Conservation (phyloP, 2,329 filamentous ascomycete genomes). For the Beauveria scarabaeidicola region DNA sequence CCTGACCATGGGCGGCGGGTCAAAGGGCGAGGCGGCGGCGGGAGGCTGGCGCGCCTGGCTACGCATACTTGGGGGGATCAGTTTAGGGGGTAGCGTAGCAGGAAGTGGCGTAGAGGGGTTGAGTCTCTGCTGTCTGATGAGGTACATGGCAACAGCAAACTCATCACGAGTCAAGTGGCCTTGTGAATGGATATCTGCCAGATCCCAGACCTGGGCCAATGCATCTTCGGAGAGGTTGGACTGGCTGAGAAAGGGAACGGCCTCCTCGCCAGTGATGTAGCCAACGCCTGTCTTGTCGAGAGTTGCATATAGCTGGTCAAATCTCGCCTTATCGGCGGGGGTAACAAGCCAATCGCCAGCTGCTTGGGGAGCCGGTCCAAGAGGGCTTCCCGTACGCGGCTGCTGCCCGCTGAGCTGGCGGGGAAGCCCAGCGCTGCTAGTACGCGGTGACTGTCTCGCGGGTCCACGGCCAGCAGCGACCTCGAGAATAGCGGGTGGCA, state of each 20-base stretch:
- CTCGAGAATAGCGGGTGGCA: conserved; percentile 83
- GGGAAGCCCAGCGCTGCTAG: conserved; percentile 59
- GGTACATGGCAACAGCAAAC: conserved; percentile 94
- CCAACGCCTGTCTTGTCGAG: conserved; percentile 76
- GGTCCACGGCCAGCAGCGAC: conserved; percentile 64
- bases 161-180: conserved; percentile 80
- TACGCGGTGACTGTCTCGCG: conserved; percentile 42
- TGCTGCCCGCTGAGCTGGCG: conserved; percentile 73
- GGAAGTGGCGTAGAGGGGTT: conserved; percentile 59
- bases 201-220: conserved; percentile 92
- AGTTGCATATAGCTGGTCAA: conserved; percentile 76
- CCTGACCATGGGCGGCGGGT: conserved; percentile 31
- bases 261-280: conserved; percentile 87
- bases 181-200: conserved; percentile 87
- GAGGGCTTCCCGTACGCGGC: conserved; percentile 53
- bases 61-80: conserved; percentile 83
- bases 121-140: conserved; percentile 82
- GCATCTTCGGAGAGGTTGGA: conserved; percentile 82
- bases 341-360: conserved; percentile 69
- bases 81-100: conserved; percentile 64
- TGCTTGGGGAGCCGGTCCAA: conserved; percentile 35
- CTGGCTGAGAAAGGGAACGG: conserved; percentile 88
- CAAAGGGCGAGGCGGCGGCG: conserved; percentile 38
- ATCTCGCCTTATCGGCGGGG: conserved; percentile 74
- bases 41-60: conserved; percentile 41